These are phyloP conservation scores for Selaginella tamariscina DNA, from an alignment of 75 land plant genomes.

Conservation along the genomic window DNA sequence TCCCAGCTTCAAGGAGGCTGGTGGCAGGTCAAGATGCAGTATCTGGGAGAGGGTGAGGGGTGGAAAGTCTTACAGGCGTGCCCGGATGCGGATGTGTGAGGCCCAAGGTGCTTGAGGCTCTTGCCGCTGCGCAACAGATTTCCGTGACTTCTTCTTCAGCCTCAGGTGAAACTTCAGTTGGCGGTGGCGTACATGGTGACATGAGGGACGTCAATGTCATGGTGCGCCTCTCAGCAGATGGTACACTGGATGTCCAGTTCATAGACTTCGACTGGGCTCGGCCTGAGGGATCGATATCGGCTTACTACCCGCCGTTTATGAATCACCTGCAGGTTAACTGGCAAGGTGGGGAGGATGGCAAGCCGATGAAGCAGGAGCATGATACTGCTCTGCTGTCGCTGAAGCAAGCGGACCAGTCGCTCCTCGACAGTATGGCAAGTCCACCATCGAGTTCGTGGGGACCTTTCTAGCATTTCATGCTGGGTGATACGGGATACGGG, in stretches of 20 bases:
- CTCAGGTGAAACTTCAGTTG: not conserved
- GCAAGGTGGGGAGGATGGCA: slow-evolving; percentile 4
- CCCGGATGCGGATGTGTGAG: slow-evolving; percentile 4
- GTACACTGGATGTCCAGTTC: not conserved
- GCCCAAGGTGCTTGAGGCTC: slow-evolving; percentile 4
- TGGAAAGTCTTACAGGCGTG: slow-evolving; percentile 3
- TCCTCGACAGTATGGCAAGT: not conserved
- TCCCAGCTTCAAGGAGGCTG: not conserved
- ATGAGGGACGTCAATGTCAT: slow-evolving; percentile 3
- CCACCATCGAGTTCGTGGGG: slow-evolving; percentile 4
- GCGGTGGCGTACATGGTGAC: slow-evolving; percentile 4
- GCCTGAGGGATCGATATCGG: not conserved
- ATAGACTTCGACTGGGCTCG: slow-evolving; percentile 3
- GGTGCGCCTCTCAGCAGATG: not conserved
- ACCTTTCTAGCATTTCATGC: not conserved
- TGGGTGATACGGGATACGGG: too few species aligned
- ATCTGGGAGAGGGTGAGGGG: slow-evolving; percentile 1
- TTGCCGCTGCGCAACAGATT: slow-evolving; percentile 1
- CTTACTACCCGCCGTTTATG: slow-evolving; percentile 3
- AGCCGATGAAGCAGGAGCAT: slow-evolving; percentile 3
- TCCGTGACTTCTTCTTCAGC: slow-evolving; percentile 1
- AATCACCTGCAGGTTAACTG: slow-evolving; percentile 3
- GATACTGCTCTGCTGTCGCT: slow-evolving; percentile 3
- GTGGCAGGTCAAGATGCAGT: slow-evolving; percentile 1
- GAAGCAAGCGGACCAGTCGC: slow-evolving; percentile 1